Conservation (phyloP, 2,329 filamentous ascomycete genomes). For the Exophiala lecanii-corni region DNA sequence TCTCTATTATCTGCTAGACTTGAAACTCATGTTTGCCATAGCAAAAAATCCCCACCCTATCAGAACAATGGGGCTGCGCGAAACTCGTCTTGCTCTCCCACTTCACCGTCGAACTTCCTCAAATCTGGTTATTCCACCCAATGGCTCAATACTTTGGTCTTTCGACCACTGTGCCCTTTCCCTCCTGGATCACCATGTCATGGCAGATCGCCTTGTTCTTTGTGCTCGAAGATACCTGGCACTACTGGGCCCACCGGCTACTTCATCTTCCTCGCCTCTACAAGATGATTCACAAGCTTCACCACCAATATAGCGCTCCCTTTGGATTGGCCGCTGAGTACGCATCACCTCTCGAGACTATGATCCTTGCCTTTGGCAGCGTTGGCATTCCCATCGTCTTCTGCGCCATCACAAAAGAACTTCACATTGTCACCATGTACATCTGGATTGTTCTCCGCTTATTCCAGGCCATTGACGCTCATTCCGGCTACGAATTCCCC, state of each 20-base stretch:
- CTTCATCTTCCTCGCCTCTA: slow-evolving; percentile 95
- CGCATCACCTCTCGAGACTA: slow-evolving; percentile 93
- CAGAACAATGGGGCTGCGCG: slow-evolving; percentile 93
- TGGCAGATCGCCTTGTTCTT: slow-evolving; percentile 93
- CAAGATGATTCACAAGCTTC: slow-evolving; percentile 96
- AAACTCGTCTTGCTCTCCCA: slow-evolving; percentile 88
- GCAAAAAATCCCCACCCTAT: slow-evolving; percentile 83
- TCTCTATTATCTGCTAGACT: background rate
- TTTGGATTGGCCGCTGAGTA: slow-evolving; percentile 97
- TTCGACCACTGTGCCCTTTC: slow-evolving; percentile 84
- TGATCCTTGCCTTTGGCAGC: slow-evolving; percentile 84
- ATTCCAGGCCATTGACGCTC: slow-evolving; percentile 96
- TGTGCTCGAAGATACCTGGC: slow-evolving; percentile 93
- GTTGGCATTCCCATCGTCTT: slow-evolving; percentile 79
- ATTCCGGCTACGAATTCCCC: slow-evolving; percentile 97
- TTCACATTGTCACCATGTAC: slow-evolving; percentile 98
- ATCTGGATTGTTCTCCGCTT: slow-evolving; percentile 87
- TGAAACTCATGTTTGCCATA: slow-evolving; percentile 27
- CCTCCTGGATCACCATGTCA: slow-evolving; percentile 76
- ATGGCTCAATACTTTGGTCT: slow-evolving; percentile 91
- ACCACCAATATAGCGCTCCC: slow-evolving; percentile 96
- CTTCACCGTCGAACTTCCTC: slow-evolving; percentile 95
- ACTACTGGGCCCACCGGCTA: slow-evolving; percentile 92
- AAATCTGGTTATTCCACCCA: slow-evolving; percentile 83
- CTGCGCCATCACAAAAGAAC: slow-evolving; percentile 74